Base-by-base conservation (phyloP, 2,329 filamentous ascomycete genomes). In the Pseudopyrenochaeta lycopersici region DNA sequence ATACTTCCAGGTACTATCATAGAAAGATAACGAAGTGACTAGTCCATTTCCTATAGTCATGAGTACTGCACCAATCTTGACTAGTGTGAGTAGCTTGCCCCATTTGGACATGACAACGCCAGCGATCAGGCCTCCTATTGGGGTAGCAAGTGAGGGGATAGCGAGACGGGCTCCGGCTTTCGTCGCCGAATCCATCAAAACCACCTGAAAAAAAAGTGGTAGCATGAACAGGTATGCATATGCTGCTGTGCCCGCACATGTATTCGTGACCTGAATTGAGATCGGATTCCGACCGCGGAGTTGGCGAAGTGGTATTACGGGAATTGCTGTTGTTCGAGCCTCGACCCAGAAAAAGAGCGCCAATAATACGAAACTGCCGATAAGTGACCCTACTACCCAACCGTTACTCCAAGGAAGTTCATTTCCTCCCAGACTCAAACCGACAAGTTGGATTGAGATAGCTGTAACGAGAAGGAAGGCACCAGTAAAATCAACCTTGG, bases 131-230 rank as follows among this genome's bases (percentile, higher is more conserved):
- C 78, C 78, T 5, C 79, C 78, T 4, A 80, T 67, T 0, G 79
- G 78, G 0, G 78, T 80, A 3, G 78, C 78, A 2, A 81, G 66
- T 4, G 77, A 81, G 1, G 79, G 79, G 9, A 81, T 76, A 1
- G 76, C 76, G 3, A 82, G 69, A 20, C 79, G 71, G 4, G 73
- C 76, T 12, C 79, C 79, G 4, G 80, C 78, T 48, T 73, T 78
- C 12, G 78, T 76, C 4, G 80, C 73, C 14, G 75, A 78, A 40
- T 82, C 79, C 46, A 90, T 81, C 42, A 90, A 86, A 21, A 91
- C 89, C 32, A 87, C 88, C 70, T 91, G 89, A 76, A 91, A 81
- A 52, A 80, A 77, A 0, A 82, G 66, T 1, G 79, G 79, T 1
- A 80, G 70, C 39, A 76, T 80, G 60, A 82, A 82, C n/a, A 82